Conservation (phyloP, 805 yeast genomes). For the Candida corydali region DNA sequence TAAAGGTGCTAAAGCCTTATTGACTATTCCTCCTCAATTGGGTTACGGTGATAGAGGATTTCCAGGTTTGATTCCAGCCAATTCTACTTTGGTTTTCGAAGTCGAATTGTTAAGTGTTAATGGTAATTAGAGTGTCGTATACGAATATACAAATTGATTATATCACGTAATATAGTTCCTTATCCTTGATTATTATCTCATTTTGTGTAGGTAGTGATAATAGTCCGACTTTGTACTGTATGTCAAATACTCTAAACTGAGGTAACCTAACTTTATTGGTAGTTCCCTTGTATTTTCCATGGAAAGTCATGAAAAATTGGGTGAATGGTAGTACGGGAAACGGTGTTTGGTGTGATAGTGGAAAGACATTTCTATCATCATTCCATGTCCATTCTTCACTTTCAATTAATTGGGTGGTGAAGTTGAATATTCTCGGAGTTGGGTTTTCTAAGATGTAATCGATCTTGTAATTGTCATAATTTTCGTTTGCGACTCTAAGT, state of each 20-base stretch:
- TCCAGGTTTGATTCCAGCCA: conserved; percentile 96
- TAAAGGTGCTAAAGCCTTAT: conserved; percentile 87
- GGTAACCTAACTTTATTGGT: conserved; percentile 43
- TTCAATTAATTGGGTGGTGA: conserved; percentile 44
- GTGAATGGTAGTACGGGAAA: conserved; percentile 63
- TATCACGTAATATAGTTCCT: conserved; percentile 8
- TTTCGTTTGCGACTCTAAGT: conserved; percentile 27
- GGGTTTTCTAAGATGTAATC: conserved; percentile 69
- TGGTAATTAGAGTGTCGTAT: conserved; percentile 2
- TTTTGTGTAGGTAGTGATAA: conserved; percentile 33
- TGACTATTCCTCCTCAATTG: conserved; percentile 88
- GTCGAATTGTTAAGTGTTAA: conserved; percentile 64
- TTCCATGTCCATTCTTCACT: conserved; percentile 23
- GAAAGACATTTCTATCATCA: conserved; percentile 20
- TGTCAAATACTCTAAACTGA: conserved; percentile 59
- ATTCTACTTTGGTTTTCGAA: conserved; percentile 85
- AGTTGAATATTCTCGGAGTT: conserved; percentile 63
- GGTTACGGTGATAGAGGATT: conserved; percentile 94
- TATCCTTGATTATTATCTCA: conserved; percentile 14
- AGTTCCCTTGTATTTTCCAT: conserved; percentile 9
- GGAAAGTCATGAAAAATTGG: conserved; percentile 39
- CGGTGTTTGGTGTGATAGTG: conserved; percentile 24
- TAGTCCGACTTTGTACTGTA: conserved; percentile 61
- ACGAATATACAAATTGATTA: too few relatives aligned
- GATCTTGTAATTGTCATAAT: conserved; percentile 14